These are phyloP conservation scores for Geotrichum candidum DNA, from an alignment of 1,139 yeast species.

Conservation along the genomic window DNA sequence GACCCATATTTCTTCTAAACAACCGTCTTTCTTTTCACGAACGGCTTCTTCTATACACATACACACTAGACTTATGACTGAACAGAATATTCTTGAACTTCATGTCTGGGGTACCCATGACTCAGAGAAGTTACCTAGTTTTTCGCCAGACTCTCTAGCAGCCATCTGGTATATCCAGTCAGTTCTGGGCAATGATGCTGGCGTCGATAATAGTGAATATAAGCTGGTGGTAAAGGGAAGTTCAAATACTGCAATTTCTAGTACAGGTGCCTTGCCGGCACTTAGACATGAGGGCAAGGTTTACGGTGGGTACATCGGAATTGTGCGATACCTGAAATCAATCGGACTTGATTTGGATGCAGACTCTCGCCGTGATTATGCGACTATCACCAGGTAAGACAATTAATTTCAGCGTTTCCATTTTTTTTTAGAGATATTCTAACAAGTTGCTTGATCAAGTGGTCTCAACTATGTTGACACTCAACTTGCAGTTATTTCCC, in stretches of 20 bases:
- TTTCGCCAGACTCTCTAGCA: constrained; percentile 45
- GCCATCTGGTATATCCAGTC: constrained; percentile 35
- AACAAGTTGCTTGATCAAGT: not conserved
- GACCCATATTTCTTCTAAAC: not conserved
- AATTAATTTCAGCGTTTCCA: constrained; percentile 23
- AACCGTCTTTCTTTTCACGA: constrained; percentile 6
- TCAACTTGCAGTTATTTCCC: constrained; percentile 46
- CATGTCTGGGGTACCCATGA: constrained; percentile 53
- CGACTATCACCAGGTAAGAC: constrained; percentile 1
- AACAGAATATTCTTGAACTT: constrained; percentile 34
- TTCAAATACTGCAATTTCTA: constrained; percentile 53
- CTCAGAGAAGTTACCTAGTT: constrained; percentile 27
- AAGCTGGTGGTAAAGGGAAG: constrained; percentile 43
- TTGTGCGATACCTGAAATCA: constrained; percentile 38
- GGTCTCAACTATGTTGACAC: constrained; percentile 33
- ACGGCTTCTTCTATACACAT: not conserved
- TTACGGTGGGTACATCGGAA: constrained; percentile 47
- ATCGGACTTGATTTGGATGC: constrained; percentile 23
- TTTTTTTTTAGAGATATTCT: constrained; percentile 24
- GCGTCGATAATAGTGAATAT: not conserved
- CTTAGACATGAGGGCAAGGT: constrained; percentile 36
- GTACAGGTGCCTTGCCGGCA: constrained; percentile 50
- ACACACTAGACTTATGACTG: not conserved
- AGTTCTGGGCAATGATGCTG: constrained; percentile 19
- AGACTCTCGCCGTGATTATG: constrained; percentile 16